Evolutionary conservation across 495 filamentous ascomycete genomes (phyloP), one percentile per base, ranked within the genome.

Genomic region (Polyplosphaeria fusca): DNA sequence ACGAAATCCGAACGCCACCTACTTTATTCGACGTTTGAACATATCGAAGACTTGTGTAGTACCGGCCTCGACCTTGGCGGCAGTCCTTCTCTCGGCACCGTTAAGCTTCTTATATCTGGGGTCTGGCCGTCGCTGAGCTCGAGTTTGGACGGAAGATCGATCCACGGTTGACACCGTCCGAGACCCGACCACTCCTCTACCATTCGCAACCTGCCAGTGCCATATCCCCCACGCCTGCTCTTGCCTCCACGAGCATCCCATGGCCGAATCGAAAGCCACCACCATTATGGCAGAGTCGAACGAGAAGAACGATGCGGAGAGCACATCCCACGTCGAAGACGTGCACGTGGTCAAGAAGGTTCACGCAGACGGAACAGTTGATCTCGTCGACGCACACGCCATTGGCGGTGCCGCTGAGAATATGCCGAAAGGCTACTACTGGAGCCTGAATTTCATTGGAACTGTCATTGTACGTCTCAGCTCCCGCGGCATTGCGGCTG

Each of bases 381-480:
- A 65, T 52, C 42, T 65, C 7, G 57, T 65, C 5, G 61, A 65
- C 32, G 35, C 61, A 18, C 56, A 61, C 46, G 64, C 64, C 30
- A 60, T 69, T 20, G 67, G 67, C 13, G 67, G 67, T 13, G 35
- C 52, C 4, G 12, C 53, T 1, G 47, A 63, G 14, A 52, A 69
- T 4, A 63, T 69, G 47, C 65, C 67, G 9, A 48, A 53, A 38
- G 62, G 67, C 30, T 70, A 70, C 52, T 68, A 50, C 39, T 43
- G 28, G 38, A 65, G 43, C 14, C n/a, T 45, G 3, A 37, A 51
- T 16, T 70, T 70, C 57, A 64, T 70, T 24, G 67, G 66, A 13
- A 68, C 66, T 12, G 60, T 63, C 5, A 27, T 51, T 2, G 62
- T 54, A 63, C 16, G 49, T 61, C 41, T 39, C 27, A 20, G 24